phyloP scores from a whole-genome alignment of 176 grass and related monocot genomes.

The Pharus latifolius region DNA sequence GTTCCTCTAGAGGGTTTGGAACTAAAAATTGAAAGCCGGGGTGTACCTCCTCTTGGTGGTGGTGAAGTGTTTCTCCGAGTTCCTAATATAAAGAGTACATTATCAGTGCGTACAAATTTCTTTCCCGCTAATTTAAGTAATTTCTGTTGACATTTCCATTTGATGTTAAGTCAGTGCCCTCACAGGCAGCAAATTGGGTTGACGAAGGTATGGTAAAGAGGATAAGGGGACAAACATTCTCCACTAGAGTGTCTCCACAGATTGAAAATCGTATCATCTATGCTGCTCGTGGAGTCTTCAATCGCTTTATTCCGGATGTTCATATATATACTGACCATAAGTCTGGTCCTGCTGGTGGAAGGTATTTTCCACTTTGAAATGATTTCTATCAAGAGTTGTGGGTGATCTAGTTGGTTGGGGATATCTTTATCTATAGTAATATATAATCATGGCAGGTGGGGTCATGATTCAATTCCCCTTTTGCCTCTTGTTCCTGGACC shows the following conservation, averaged over 20 bases:
- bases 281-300: constrained; percentile 78
- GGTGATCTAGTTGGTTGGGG: no score
- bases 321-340: constrained; percentile 81
- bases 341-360: constrained; percentile 48
- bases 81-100: constrained; percentile 48
- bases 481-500: no score
- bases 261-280: constrained; percentile 60
- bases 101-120: constrained; percentile 34
- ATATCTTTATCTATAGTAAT: no score
- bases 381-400: not conserved
- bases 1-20: constrained; percentile 77
- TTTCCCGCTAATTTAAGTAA: not conserved
- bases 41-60: constrained; percentile 70
- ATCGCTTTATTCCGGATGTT: constrained; percentile 77
- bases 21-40: constrained; percentile 75
- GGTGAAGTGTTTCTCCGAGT: constrained; percentile 74
- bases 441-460: no score
- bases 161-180: constrained; percentile 18
- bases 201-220: constrained; percentile 95
- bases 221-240: constrained; percentile 83
- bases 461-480: no score
- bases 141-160: not conserved
- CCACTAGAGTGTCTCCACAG: constrained; percentile 68
- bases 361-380: constrained; percentile 20
- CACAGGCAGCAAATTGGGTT: constrained; percentile 64